These are phyloP conservation scores for Melanogaster broomeanus DNA, from an alignment of 768 basidiomycete genomes.

Conservation along the genomic window DNA sequence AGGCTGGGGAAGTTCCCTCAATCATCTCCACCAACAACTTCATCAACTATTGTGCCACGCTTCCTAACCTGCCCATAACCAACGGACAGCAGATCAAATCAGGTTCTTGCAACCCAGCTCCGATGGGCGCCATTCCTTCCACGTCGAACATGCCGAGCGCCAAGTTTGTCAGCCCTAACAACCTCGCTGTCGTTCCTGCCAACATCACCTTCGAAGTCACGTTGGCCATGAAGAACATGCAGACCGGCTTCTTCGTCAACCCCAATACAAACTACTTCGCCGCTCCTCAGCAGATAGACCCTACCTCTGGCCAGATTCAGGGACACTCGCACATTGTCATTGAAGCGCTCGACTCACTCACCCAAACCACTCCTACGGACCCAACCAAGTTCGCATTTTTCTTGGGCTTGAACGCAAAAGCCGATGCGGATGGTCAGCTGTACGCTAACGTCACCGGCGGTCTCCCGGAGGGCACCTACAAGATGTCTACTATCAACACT, in stretches of 20 bases:
- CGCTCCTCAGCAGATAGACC: slow-evolving; percentile 54
- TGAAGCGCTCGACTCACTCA: slow-evolving; percentile 49
- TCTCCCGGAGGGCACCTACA: slow-evolving; percentile 53
- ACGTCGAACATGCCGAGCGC: slow-evolving; percentile 50
- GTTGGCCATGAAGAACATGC: slow-evolving; percentile 45
- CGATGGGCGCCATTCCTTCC: slow-evolving; percentile 60
- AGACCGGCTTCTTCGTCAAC: slow-evolving; percentile 62
- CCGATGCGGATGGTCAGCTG: slow-evolving; percentile 46
- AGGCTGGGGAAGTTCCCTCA: slow-evolving; percentile 53
- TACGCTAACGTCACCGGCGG: slow-evolving; percentile 52
- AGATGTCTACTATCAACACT: slow-evolving; percentile 43
- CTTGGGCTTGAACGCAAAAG: slow-evolving; percentile 48
- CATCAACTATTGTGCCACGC: slow-evolving; percentile 63
- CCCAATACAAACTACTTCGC: slow-evolving; percentile 51
- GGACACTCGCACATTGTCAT: slow-evolving; percentile 69
- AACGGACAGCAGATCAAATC: slow-evolving; percentile 54
- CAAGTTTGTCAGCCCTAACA: slow-evolving; percentile 53
- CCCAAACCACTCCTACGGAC: slow-evolving; percentile 49
- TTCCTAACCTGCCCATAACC: slow-evolving; percentile 53
- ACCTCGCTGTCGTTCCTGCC: slow-evolving; percentile 42
- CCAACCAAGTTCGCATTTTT: slow-evolving; percentile 60
- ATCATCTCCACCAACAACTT: slow-evolving; percentile 72
- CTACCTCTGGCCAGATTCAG: slow-evolving; percentile 46
- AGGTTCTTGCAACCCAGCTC: slow-evolving; percentile 62
- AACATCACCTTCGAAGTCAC: slow-evolving; percentile 54